phyloP scores from a whole-genome alignment of 495 filamentous ascomycete species.

The Aeminium ludgeri region DNA sequence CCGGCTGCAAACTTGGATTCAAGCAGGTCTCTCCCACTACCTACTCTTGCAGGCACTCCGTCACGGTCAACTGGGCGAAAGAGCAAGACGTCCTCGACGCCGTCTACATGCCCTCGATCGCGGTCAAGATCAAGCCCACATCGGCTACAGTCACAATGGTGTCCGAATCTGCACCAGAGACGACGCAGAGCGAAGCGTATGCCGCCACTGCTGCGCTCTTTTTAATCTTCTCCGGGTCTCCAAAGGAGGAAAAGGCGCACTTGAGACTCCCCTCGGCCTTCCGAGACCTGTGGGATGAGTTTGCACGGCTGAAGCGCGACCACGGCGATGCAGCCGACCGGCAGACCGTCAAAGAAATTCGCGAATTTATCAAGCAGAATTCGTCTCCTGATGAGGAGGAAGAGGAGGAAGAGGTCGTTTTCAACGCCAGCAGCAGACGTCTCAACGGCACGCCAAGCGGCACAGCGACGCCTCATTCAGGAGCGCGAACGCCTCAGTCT shows the following conservation, averaged over 20 bases:
- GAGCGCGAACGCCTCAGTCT: slow-evolving; percentile 27
- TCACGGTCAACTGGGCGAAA: slow-evolving; percentile 69
- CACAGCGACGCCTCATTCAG: slow-evolving; percentile 7
- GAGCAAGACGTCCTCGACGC: slow-evolving; percentile 41
- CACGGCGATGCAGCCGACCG: slow-evolving; percentile 55
- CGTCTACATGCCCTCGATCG: slow-evolving; percentile 26
- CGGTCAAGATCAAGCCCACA: slow-evolving; percentile 29
- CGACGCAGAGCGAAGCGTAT: slow-evolving; percentile 70
- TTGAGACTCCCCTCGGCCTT: slow-evolving; percentile 60
- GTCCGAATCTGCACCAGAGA: slow-evolving; percentile 53
- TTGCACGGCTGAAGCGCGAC: slow-evolving; percentile 49
- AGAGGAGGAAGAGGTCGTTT: slow-evolving; percentile 56
- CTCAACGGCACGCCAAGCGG: slow-evolving; percentile 38
- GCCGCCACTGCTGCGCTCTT: slow-evolving; percentile 71
- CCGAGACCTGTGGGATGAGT: slow-evolving; percentile 74
- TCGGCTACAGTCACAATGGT: slow-evolving; percentile 51
- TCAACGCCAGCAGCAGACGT: slow-evolving; percentile 46
- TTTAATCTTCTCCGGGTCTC: slow-evolving; percentile 53
- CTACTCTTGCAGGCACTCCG: slow-evolving; percentile 55
- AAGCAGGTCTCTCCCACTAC: slow-evolving; percentile 50
- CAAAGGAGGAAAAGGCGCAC: slow-evolving; percentile 73
- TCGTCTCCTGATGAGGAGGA: slow-evolving; percentile 35
- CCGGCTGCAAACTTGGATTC: slow-evolving; percentile 44
- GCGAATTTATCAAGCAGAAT: slow-evolving; percentile 41
- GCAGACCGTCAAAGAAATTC: slow-evolving; percentile 39